Evolutionary conservation across 805 yeast genomes (phyloP).

Genomic region (Saccharomyces eubayanus): DNA sequence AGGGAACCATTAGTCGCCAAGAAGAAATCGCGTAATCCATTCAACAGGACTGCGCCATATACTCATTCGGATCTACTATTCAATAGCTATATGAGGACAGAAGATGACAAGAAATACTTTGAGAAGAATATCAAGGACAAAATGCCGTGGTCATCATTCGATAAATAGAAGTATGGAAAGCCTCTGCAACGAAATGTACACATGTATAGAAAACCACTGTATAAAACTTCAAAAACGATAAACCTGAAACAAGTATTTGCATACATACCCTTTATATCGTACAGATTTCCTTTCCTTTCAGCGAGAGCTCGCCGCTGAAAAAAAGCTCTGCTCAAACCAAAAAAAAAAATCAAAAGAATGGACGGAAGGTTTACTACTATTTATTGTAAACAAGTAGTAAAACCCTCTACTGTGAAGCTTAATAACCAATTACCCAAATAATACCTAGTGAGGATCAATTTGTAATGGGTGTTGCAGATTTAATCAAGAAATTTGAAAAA

Average conservation of each 20-base stretch:
- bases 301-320: background rate
- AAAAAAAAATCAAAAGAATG: background rate
- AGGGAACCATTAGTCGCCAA: conserved; percentile 38
- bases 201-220: background rate
- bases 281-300: background rate
- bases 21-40: conserved; percentile 51
- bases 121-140: conserved; percentile 15
- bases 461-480: conserved; percentile 33
- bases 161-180: background rate
- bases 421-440: background rate
- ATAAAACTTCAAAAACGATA: background rate
- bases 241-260: background rate
- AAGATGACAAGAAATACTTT: conserved; percentile 15
- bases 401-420: background rate
- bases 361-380: background rate
- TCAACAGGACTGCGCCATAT: conserved; percentile 36
- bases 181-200: background rate
- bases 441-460: background rate
- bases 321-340: background rate
- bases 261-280: background rate
- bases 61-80: conserved; percentile 2
- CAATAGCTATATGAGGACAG: conserved; percentile 7
- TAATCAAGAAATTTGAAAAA: conserved; percentile 31
- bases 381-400: background rate
- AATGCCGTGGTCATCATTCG: conserved; percentile 27